Evolutionary conservation across 2,329 filamentous ascomycete genomes (phyloP).

Genomic region (Didymella exigua): DNA sequence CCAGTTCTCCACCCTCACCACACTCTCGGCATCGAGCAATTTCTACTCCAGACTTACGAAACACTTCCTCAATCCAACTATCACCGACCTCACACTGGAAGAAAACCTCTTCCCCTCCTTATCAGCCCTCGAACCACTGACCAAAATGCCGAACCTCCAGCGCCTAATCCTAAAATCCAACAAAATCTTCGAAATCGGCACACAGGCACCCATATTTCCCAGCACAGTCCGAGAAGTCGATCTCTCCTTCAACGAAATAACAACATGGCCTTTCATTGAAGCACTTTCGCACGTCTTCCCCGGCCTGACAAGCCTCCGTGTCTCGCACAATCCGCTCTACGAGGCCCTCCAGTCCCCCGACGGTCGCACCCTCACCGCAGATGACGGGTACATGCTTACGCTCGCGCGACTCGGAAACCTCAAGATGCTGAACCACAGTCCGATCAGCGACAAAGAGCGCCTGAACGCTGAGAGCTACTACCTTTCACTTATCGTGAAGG

Average conservation of each 20-base stretch:
- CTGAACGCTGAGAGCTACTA: conserved; percentile 94
- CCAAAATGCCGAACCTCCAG: conserved; percentile 60
- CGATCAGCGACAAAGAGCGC: conserved; percentile 74
- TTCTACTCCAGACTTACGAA: conserved; percentile 41
- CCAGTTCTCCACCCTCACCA: conserved; percentile 62
- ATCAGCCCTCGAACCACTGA: conserved; percentile 63
- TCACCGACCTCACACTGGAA: conserved; percentile 72
- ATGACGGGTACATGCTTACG: conserved; percentile 89
- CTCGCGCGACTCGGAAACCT: conserved; percentile 74
- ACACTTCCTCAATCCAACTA: conserved; percentile 53
- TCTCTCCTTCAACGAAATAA: conserved; percentile 53
- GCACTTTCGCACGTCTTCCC: conserved; percentile 71
- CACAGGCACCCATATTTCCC: conserved; percentile 34
- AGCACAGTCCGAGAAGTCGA: conserved; percentile 50
- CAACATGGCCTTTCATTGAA: conserved; percentile 76
- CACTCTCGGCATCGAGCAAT: conserved; percentile 55
- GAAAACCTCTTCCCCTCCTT: conserved; percentile 71
- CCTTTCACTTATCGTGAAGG: conserved; percentile 78
- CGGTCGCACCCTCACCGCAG: conserved; percentile 58
- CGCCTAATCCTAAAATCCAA: conserved; percentile 74
- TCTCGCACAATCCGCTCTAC: conserved; percentile 87
- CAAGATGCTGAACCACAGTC: conserved; percentile 71
- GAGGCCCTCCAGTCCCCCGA: conserved; percentile 56
- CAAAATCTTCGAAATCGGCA: conserved; percentile 59
- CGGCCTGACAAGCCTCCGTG: conserved; percentile 73